A percentile compares a stretch with the other conserved stretches of the same genome.
These are phyloP conservation scores for Lolium perenne DNA, from an alignment of 176 grass and related monocot species.

Conservation along the genomic window DNA sequence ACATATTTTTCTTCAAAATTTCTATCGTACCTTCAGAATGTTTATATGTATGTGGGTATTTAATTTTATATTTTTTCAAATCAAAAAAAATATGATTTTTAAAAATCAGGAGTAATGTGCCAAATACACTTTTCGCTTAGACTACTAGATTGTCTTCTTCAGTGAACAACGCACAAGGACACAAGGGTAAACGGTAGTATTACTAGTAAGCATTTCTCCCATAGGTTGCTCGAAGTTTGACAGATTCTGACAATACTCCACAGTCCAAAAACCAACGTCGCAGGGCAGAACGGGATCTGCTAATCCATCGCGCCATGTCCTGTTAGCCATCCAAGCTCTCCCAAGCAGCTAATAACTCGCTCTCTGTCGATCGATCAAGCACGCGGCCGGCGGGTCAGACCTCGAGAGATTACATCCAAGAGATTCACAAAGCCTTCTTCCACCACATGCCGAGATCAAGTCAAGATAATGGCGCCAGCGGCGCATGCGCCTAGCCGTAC, in stretches of 20 bases:
- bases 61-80: too few species aligned
- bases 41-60: too few species aligned
- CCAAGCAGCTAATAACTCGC: neutral
- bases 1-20: too few species aligned
- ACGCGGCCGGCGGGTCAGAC: neutral
- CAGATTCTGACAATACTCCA: neutral
- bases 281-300: neutral
- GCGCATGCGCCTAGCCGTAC: neutral
- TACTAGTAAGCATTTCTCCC: too few species aligned
- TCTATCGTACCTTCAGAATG: too few species aligned
- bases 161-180: neutral
- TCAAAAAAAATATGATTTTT: too few species aligned
- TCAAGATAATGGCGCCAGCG: neutral
- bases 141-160: neutral
- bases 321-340: neutral
- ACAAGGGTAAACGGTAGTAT: too few species aligned
- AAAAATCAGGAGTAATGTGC: too few species aligned
- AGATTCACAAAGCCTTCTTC: neutral
- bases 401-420: neutral
- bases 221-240: neutral
- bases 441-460: constrained; percentile 7
- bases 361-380: neutral
- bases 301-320: neutral
- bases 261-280: neutral
- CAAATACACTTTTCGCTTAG: too few species aligned